Evolutionary conservation across 257 asterid genomes (phyloP).

Genomic region (Solanum bukasovii): DNA sequence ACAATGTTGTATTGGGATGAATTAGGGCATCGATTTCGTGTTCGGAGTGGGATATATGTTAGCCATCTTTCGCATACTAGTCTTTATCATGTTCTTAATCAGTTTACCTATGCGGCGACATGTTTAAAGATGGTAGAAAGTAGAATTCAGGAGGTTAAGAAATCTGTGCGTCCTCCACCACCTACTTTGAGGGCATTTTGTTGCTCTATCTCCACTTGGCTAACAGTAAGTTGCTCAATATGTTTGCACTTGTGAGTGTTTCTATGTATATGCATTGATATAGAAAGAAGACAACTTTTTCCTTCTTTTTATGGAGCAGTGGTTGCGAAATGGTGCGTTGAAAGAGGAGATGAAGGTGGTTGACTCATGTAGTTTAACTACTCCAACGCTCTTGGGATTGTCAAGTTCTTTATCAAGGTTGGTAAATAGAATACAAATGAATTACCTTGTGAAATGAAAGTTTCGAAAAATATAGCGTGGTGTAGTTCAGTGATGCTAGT

Average conservation of each 20-base stretch:
- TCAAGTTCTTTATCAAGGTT: slow-evolving; percentile 89
- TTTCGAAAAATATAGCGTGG: neutral
- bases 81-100: slow-evolving; percentile 58
- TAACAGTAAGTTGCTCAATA: slow-evolving; percentile 29
- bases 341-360: slow-evolving; percentile 71
- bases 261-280: neutral
- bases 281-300: neutral
- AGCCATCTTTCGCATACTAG: slow-evolving; percentile 78
- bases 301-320: slow-evolving; percentile 23
- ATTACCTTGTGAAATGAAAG: neutral
- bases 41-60: slow-evolving; percentile 56
- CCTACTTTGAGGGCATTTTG: slow-evolving; percentile 87
- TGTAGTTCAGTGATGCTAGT: neutral
- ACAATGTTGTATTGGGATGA: slow-evolving; percentile 62
- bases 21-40: slow-evolving; percentile 29
- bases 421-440: slow-evolving; percentile 3
- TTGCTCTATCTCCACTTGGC: slow-evolving; percentile 64
- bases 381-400: slow-evolving; percentile 76
- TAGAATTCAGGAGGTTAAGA: slow-evolving; percentile 44
- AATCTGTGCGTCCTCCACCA: slow-evolving; percentile 43
- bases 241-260: neutral
- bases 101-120: slow-evolving; percentile 67
- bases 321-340: slow-evolving; percentile 64
- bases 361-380: slow-evolving; percentile 32
- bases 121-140: slow-evolving; percentile 63